Percentiles rank a stretch among this genome's conserved stretches.
Conservation (phyloP, 805 yeast species). For the Kluyveromyces starmeri region DNA sequence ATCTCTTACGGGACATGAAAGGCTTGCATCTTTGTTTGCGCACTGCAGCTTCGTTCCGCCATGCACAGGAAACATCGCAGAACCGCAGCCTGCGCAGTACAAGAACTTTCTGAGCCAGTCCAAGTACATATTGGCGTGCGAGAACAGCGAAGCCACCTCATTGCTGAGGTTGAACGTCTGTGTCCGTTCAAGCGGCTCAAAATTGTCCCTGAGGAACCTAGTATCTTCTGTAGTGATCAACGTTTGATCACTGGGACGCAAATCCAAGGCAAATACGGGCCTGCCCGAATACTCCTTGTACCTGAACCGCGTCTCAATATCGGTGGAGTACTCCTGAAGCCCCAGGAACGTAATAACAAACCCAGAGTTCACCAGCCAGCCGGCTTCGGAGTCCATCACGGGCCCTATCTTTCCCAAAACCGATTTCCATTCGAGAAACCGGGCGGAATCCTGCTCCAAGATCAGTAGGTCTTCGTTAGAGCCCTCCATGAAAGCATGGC, state of each 20-base stretch:
- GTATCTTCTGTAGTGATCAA: slow-evolving; percentile 7
- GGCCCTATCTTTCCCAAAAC: slow-evolving; percentile 10
- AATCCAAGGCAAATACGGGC: slow-evolving; percentile 58
- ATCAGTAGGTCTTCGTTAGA: slow-evolving; percentile 1
- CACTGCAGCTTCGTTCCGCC: slow-evolving; percentile 59
- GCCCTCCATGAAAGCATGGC: slow-evolving; percentile 20
- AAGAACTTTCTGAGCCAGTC: slow-evolving; percentile 74
- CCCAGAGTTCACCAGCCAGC: slow-evolving; percentile 12
- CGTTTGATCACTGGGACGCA: slow-evolving; percentile 17
- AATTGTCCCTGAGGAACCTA: slow-evolving; percentile 6
- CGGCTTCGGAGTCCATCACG: slow-evolving; percentile 11
- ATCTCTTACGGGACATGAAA: slow-evolving; percentile 31
- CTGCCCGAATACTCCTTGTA: slow-evolving; percentile 45
- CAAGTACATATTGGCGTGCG: slow-evolving; percentile 74
- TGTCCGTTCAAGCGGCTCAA: slow-evolving; percentile 4
- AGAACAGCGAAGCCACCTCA: slow-evolving; percentile 54
- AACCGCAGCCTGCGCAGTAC: slow-evolving; percentile 84
- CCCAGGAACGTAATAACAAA: slow-evolving; percentile 20
- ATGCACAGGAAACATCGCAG: slow-evolving; percentile 51
- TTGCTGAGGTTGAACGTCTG: slow-evolving; percentile 18
- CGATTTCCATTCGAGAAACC: slow-evolving; percentile 1
- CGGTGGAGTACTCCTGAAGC: too few species aligned
- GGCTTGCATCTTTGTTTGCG: slow-evolving; percentile 20
- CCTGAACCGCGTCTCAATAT: slow-evolving; percentile 29
- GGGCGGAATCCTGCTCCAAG: neutral